A percentile compares a stretch with the other conserved stretches of the same genome.
phyloP scores from a whole-genome alignment of 2,329 filamentous ascomycete genomes.

The Venturia carpophila region DNA sequence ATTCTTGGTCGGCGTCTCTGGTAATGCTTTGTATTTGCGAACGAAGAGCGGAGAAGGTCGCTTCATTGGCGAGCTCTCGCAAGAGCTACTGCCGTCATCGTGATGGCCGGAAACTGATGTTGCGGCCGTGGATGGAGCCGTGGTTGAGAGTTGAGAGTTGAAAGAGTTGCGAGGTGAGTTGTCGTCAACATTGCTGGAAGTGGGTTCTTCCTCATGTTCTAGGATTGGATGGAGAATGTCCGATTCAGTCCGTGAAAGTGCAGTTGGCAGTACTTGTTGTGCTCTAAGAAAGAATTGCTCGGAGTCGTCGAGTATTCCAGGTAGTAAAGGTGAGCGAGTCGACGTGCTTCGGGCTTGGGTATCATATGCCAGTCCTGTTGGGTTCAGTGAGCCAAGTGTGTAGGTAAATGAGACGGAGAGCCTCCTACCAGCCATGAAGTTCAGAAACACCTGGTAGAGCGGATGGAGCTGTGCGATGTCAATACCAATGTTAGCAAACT shows the following conservation, averaged over 20 bases:
- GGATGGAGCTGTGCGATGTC: conserved; percentile 27
- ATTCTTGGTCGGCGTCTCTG: conserved; percentile 13
- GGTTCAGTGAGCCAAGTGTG: too few species aligned
- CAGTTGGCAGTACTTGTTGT: background rate
- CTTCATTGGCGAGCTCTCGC: conserved; percentile 4
- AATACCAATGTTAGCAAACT: background rate
- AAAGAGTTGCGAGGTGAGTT: conserved; percentile 12
- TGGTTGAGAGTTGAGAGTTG: conserved; percentile 2
- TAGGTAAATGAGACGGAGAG: too few species aligned
- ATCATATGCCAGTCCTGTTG: conserved; percentile 28
- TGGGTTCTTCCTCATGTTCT: conserved; percentile 2
- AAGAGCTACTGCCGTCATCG: background rate
- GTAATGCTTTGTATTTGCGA: conserved; percentile 12
- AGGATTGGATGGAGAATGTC: background rate
- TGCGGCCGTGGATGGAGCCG: conserved; percentile 13
- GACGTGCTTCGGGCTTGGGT: conserved; percentile 30
- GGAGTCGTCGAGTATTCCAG: conserved; percentile 28
- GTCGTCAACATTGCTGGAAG: background rate
- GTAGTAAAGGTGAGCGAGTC: conserved; percentile 25
- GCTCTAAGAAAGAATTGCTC: conserved; percentile 22
- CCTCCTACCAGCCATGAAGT: conserved; percentile 30
- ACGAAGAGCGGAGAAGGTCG: conserved; percentile 13
- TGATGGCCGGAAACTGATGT: conserved; percentile 10
- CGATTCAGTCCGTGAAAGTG: background rate
- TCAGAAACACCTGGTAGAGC: conserved; percentile 29